Evolutionary conservation across 805 yeast genomes (phyloP).

Genomic region (Starmerella ratchasimensis): DNA sequence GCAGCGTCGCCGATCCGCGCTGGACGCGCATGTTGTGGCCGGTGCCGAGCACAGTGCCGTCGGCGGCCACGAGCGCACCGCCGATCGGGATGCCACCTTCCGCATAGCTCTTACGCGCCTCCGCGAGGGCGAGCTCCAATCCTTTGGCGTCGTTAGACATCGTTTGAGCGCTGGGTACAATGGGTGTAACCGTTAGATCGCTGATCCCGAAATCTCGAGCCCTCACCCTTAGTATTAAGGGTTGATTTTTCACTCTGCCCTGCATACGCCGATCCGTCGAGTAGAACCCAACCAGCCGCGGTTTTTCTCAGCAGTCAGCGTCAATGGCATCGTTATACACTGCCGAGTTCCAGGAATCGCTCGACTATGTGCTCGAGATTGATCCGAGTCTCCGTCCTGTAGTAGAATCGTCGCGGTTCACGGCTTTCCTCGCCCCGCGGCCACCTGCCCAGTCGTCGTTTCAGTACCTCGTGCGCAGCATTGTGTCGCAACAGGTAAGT

Average conservation of each 20-base stretch:
- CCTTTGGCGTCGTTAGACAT: slow-evolving; percentile 20
- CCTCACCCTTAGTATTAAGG: too few species aligned
- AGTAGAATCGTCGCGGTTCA: slow-evolving; percentile 14
- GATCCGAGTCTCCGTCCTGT: slow-evolving; percentile 17
- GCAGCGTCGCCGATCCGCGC: slow-evolving; percentile 67
- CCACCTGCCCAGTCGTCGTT: slow-evolving; percentile 14
- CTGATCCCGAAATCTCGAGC: too few species aligned
- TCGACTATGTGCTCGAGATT: slow-evolving; percentile 14
- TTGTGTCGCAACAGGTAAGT: slow-evolving; percentile 28
- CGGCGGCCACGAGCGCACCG: slow-evolving; percentile 56
- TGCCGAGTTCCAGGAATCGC: slow-evolving; percentile 11
- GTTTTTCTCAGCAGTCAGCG: background rate
- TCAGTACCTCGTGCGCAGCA: slow-evolving; percentile 20
- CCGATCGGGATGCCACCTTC: slow-evolving; percentile 94
- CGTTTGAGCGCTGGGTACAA: too few species aligned
- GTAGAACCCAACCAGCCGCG: too few species aligned
- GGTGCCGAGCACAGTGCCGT: slow-evolving; percentile 68
- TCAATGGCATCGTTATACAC: slow-evolving; percentile 1
- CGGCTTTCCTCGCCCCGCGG: slow-evolving; percentile 11
- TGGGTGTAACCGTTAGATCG: too few species aligned
- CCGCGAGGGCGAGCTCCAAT: slow-evolving; percentile 24
- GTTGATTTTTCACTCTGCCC: too few species aligned
- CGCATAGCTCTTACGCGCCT: slow-evolving; percentile 32
- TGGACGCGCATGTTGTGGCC: slow-evolving; percentile 91
- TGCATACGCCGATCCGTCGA: too few species aligned